A percentile compares a stretch with the other conserved stretches of the same genome.
Conservation (phyloP, 1,139 yeast genomes). For the Nakaseomyces delphensis region DNA sequence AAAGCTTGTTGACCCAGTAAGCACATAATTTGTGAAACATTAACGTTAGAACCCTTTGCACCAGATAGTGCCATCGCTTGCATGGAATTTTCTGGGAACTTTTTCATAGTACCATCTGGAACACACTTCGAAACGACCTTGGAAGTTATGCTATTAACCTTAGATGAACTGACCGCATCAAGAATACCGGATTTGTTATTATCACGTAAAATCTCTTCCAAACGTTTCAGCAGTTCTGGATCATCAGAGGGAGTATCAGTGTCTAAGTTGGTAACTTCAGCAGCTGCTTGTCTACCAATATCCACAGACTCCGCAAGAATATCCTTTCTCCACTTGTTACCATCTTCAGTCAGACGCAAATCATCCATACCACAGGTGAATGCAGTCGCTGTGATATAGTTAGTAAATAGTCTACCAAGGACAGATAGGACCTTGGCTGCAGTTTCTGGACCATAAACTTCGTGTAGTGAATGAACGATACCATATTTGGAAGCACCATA, state of each 20-base stretch:
- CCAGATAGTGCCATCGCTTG: conserved; percentile 99
- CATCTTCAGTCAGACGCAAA: conserved; percentile 81
- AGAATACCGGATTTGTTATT: conserved; percentile 85
- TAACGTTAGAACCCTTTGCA: conserved; percentile 97
- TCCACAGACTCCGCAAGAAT: conserved; percentile 69
- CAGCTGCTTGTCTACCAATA: conserved; percentile 85
- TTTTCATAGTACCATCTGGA: conserved; percentile 92
- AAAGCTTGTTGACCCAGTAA: conserved; percentile 97
- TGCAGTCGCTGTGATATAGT: conserved; percentile 85
- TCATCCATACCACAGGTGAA: conserved; percentile 99
- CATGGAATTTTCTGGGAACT: conserved; percentile 94
- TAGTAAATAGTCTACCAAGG: conserved; percentile 88
- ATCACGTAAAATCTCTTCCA: conserved; percentile 92
- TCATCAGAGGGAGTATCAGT: conserved; percentile 46
- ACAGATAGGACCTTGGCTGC: conserved; percentile 89
- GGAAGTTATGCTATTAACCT: conserved; percentile 85
- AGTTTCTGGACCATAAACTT: conserved; percentile 82
- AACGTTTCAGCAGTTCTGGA: conserved; percentile 73
- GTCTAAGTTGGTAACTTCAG: conserved; percentile 84
- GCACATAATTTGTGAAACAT: conserved; percentile 99
- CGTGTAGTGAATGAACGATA: conserved; percentile 91
- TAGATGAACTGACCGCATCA: conserved; percentile 93
- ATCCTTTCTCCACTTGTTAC: conserved; percentile 81
- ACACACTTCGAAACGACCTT: conserved; percentile 90
- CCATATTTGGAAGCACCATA: conserved; percentile 98